A percentile compares a stretch with the other conserved stretches of the same genome.
Evolutionary conservation across 345 rosid genomes (phyloP).

Genomic region (Geranium brycei): DNA sequence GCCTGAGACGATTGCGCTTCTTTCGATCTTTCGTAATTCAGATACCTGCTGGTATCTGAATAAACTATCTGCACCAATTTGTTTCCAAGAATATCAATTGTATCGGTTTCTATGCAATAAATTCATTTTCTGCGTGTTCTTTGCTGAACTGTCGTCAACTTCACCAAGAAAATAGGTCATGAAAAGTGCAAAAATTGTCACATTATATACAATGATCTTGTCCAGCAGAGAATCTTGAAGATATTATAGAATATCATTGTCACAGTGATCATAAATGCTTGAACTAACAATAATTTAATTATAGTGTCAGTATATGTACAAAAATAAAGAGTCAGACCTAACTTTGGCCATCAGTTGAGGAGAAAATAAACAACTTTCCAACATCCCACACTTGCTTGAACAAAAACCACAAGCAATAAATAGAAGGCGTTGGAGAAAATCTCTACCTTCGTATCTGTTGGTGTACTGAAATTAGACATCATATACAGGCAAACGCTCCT

Average conservation of each 20-base stretch:
- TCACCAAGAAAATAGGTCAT: too few species aligned
- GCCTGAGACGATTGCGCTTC: too few species aligned
- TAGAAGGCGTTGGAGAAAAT: not conserved
- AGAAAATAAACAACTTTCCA: not conserved
- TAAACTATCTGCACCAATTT: too few species aligned
- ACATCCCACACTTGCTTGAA: not conserved
- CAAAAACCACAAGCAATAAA: slow-evolving; percentile 19
- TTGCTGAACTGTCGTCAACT: not conserved
- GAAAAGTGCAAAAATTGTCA: too few species aligned
- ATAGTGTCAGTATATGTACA: slow-evolving; percentile 10
- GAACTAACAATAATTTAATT: too few species aligned
- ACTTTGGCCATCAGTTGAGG: not conserved
- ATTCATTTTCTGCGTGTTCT: not conserved
- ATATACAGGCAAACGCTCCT: slow-evolving; percentile 51
- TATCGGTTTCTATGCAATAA: not conserved
- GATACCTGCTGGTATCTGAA: too few species aligned
- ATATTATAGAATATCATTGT: too few species aligned
- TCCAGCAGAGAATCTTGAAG: too few species aligned
- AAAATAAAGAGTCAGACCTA: not conserved
- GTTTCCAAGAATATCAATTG: too few species aligned
- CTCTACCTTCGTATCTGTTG: not conserved
- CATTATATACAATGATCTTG: too few species aligned
- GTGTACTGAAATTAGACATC: slow-evolving; percentile 33
- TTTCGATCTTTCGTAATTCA: not conserved
- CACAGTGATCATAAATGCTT: too few species aligned